Conservation (phyloP, 2,329 filamentous ascomycete genomes). For the Beauveria asiatica region DNA sequence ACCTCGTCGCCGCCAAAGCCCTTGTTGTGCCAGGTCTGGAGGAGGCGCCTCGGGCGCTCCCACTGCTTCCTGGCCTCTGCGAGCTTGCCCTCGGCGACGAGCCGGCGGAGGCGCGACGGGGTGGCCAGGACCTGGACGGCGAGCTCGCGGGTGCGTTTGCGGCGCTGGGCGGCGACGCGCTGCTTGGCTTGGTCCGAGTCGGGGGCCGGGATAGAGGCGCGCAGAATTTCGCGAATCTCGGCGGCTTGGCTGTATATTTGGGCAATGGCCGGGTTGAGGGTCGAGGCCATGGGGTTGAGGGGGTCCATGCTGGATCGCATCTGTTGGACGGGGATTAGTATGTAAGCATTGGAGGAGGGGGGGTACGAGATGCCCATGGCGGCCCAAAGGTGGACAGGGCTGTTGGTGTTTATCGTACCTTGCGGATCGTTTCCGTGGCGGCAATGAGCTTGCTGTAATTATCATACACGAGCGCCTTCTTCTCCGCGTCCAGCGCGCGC, state of each 20-base stretch:
- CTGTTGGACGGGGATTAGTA: constrained; percentile 22
- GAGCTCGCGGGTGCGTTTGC: constrained; percentile 41
- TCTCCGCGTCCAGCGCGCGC: constrained; percentile 83
- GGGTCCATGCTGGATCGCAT: constrained; percentile 80
- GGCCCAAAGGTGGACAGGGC: no score
- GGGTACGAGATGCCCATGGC: no score
- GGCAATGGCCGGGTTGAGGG: constrained; percentile 62
- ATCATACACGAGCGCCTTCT: constrained; percentile 95
- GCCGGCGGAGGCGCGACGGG: constrained; percentile 47
- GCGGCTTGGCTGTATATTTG: constrained; percentile 60
- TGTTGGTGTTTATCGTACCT: constrained; percentile 33
- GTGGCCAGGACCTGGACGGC: constrained; percentile 55
- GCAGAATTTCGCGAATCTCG: constrained; percentile 44
- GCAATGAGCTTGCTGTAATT: constrained; percentile 96
- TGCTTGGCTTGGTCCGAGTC: constrained; percentile 30
- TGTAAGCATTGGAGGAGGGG: neutral
- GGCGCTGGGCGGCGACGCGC: constrained; percentile 24
- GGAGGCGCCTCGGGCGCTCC: constrained; percentile 42
- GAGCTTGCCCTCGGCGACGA: constrained; percentile 51
- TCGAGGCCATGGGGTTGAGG: constrained; percentile 63
- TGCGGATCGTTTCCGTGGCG: constrained; percentile 92
- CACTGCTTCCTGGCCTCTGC: constrained; percentile 53
- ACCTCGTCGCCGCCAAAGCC: constrained; percentile 49
- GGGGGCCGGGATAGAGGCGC: constrained; percentile 38
- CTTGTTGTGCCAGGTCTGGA: constrained; percentile 45